Base-by-base conservation (phyloP, 2,329 filamentous ascomycete species). In the Penicillium sp. region DNA sequence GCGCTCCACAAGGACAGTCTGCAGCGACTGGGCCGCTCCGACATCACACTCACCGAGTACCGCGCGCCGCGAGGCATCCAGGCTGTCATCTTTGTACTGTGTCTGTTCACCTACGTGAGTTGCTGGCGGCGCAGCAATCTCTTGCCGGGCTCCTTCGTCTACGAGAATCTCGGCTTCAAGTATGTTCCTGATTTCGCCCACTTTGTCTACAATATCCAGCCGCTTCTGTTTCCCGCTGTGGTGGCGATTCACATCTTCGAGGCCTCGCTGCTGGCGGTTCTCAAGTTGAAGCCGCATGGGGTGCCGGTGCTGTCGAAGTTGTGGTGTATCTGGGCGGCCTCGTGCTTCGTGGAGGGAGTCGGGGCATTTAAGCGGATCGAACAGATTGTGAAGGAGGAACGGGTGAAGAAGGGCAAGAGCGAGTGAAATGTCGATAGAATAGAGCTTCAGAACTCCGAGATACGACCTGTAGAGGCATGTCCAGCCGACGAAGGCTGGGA, bases 1-100 rank as follows among this genome's bases (percentile, higher is more conserved):
- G 79, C 81, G 36, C 86, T 96, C 80, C 80, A 84, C 59, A 67
- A 76, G 42, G 73, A 77, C 8, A 74, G 77, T 17, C 75, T 84
- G 21, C 53, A 68, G 20, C 75, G 67, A 1, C 77, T 94, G 9
- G 80, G 78, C 11, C 72, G 84, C 26, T 77, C 73, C 43, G 72
- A 76, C 41, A 72, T 81, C 36, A 70, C 70, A 0, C 64, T 83
- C 41, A 73, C 67, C 63, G 78, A 65, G 50, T 80, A 70, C 59
- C 63, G 58, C 59, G 78, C 51, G 2, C 77, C 76, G 0, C 67
- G 56, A 54, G 77, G 72, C 54, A 50, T 71, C 10, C 78, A 83
- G 26, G 55, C 73, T 5, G 55, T 77, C 14, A 68, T 81, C 31
- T 79, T 86, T 44, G 63, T 65, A 1, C 63, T 75, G 27, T 78